A percentile compares a stretch with the other conserved stretches of the same genome.
phyloP scores from a whole-genome alignment of 2,329 filamentous ascomycete species.

The Claviceps sp. region DNA sequence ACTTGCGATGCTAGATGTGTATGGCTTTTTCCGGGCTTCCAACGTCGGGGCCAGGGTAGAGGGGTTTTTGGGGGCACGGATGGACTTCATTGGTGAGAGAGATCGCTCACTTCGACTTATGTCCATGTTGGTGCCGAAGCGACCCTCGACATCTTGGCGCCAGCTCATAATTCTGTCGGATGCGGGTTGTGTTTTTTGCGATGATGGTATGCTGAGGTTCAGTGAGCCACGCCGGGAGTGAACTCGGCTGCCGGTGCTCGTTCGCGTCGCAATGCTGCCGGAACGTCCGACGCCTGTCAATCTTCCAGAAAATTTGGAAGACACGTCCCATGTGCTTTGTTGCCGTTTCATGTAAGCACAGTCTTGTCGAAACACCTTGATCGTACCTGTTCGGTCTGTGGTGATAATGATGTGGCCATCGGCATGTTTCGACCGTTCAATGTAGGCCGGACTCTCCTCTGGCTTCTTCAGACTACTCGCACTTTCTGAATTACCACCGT shows the following conservation, averaged over 20 bases:
- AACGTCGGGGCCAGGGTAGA: conserved; percentile 28
- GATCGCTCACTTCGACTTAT: conserved; percentile 39
- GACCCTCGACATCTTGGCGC: conserved; percentile 53
- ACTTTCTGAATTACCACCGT: conserved; percentile 21
- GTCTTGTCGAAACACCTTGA: conserved; percentile 93
- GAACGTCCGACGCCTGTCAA: conserved; percentile 42
- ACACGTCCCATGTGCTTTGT: conserved; percentile 64
- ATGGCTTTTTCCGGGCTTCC: conserved; percentile 33
- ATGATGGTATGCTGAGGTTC: conserved; percentile 16
- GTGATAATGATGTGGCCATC: conserved; percentile 88
- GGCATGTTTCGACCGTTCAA: conserved; percentile 60
- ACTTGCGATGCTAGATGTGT: conserved; percentile 17
- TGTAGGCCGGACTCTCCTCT: conserved; percentile 63
- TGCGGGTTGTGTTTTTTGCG: conserved; percentile 18
- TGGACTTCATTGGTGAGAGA: conserved; percentile 37
- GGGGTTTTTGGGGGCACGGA: conserved; percentile 21
- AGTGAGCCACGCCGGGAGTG: conserved; percentile 44
- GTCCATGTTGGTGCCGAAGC: conserved; percentile 25
- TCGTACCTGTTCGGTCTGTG: conserved; percentile 72
- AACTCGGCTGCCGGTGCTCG: conserved; percentile 33
- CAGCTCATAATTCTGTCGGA: conserved; percentile 78
- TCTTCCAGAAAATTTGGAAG: conserved; percentile 61
- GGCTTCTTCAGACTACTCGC: conserved; percentile 28
- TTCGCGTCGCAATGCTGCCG: conserved; percentile 41
- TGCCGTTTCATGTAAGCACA: conserved; percentile 72